Percentiles rank a stretch among this genome's conserved stretches.
phyloP scores from a whole-genome alignment of 1,139 yeast genomes.

The Kurtzmaniella quercitrusa region DNA sequence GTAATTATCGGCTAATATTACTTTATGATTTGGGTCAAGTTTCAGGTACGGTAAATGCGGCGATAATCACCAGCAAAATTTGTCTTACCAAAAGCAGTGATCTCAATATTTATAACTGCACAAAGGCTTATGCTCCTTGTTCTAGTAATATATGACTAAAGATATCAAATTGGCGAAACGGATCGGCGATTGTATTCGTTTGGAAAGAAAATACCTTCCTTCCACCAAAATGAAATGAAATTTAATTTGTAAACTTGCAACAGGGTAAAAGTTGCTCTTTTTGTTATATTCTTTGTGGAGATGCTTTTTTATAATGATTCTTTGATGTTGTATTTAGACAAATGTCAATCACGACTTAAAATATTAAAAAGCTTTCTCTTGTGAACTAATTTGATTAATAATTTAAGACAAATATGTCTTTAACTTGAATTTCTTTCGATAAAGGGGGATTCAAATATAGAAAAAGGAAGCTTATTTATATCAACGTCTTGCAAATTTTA shows the following conservation, averaged over 20 bases:
- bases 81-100: not conserved
- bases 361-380: not conserved
- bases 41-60: not conserved
- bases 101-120: not conserved
- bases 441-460: not conserved
- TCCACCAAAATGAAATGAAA: not conserved
- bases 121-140: not conserved
- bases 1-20: constrained; percentile 1
- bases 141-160: not conserved
- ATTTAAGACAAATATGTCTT: too few relatives aligned
- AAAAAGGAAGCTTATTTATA: constrained; percentile 1
- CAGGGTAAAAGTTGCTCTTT: not conserved
- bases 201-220: not conserved
- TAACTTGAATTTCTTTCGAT: too few relatives aligned
- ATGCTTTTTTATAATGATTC: not conserved
- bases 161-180: not conserved
- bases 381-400: not conserved
- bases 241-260: not conserved
- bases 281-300: not conserved
- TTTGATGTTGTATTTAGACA: not conserved
- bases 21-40: not conserved
- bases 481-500: not conserved
- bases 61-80: not conserved
- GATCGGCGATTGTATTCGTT: not conserved
- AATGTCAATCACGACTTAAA: not conserved